Evolutionary conservation across 2,329 filamentous ascomycete genomes (phyloP), one percentile per base, ranked within the genome.

Genomic region (Curvularia sp.): DNA sequence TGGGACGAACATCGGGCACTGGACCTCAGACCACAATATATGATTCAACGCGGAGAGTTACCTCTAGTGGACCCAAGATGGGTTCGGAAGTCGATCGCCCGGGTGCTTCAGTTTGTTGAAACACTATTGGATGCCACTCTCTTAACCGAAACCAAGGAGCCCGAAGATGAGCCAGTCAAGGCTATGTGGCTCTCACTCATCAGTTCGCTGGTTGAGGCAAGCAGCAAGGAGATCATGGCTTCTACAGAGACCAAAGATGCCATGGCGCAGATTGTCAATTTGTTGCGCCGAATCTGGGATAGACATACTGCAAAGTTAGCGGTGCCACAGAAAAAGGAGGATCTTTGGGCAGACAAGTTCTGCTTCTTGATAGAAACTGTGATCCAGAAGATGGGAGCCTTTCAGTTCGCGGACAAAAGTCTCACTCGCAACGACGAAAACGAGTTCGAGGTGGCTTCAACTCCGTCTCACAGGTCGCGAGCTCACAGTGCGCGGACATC

Each of bases 191-290:
- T 80, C 27, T 80, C 84, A 1, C 80, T 92, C 12, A 81, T 91
- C 42, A 79, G 81, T 3, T 85, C 88, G 1, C 80, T 93, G 25
- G 84, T 87, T 2, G 84, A 85, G 48, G 90, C 90, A 38, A 89
- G 89, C 23, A 84, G 83, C 41, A 96, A 97, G 77, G 95, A 99
- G 76, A 89, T 99, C 67, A 96, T 94, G 68, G 88, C 93, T 6
- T 93, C 92, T 0, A 85, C 85, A 12, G 94, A 98, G 60, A 91
- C 93, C 1, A 90, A 91, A 70, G 85, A 87, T 60, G 94, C 93
- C 57, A 84, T 97, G 60, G 89, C 90, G 21, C 83, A 86, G 41
- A 82, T 93, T 21, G 83, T 94, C 49, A 87, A 87, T 41, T 77
- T 93, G 21, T 79, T 97, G 6, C 84, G 87, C 48, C 86, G 84